Percentiles rank a stretch among this genome's conserved stretches.
These are phyloP conservation scores for Tubosaeta sp. DNA, from an alignment of 768 basidiomycete genomes.

Conservation along the genomic window DNA sequence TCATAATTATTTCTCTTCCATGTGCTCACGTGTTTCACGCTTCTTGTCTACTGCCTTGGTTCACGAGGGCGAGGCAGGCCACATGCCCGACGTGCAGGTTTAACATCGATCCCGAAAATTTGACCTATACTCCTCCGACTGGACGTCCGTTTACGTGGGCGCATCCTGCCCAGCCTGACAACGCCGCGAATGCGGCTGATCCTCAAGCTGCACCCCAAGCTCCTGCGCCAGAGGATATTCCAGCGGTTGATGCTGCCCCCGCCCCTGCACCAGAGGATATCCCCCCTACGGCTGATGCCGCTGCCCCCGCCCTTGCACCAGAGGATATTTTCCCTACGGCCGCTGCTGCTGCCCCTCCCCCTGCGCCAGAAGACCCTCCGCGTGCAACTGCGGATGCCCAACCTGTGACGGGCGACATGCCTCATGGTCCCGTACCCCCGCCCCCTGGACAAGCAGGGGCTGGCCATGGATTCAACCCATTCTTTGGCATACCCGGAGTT, in stretches of 20 bases:
- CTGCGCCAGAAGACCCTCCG: not conserved
- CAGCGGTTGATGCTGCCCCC: not conserved
- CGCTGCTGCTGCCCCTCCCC: not conserved
- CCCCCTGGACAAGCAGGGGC: slow-evolving; percentile 3
- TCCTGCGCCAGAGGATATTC: slow-evolving; percentile 3
- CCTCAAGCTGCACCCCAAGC: slow-evolving; percentile 4
- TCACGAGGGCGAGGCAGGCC: slow-evolving; percentile 70
- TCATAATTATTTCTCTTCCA: slow-evolving; percentile 63
- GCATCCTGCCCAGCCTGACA: slow-evolving; percentile 11
- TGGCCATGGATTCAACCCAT: slow-evolving; percentile 9
- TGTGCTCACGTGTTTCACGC: slow-evolving; percentile 83
- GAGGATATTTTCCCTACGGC: not conserved
- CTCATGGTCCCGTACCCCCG: not conserved
- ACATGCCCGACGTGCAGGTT: slow-evolving; percentile 84
- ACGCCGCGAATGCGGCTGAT: slow-evolving; percentile 8
- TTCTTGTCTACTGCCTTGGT: slow-evolving; percentile 77
- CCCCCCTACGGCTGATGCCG: not conserved
- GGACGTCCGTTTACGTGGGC: slow-evolving; percentile 16
- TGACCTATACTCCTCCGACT: slow-evolving; percentile 42
- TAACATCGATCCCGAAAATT: slow-evolving; percentile 74
- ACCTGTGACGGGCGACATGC: slow-evolving; percentile 1
- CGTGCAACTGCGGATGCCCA: not conserved
- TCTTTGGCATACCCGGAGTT: slow-evolving; percentile 18
- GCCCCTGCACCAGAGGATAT: no score
- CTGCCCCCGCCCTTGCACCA: slow-evolving; percentile 3